Percentiles rank a stretch among this genome's conserved stretches.
Conservation (phyloP, 345 rosid species). For the Gynandropsis gynandra region DNA sequence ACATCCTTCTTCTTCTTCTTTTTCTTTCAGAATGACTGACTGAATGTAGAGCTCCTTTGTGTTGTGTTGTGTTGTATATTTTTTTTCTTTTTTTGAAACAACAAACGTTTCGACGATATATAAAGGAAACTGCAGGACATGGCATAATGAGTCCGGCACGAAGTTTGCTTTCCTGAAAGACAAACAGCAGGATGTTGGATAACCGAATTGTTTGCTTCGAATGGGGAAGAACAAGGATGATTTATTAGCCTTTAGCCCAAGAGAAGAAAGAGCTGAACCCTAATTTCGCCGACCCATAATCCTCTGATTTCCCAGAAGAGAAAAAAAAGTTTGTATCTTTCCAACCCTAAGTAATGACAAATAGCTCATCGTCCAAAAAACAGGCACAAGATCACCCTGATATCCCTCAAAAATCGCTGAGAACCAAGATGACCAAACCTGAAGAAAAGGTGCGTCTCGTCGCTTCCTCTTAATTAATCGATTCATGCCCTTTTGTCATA, state of each 20-base stretch:
- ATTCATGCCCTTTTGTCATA: background rate
- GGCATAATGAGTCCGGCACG: no score
- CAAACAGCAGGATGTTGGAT: no score
- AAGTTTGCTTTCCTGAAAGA: no score
- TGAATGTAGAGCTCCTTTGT: no score
- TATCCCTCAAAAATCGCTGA: slow-evolving; percentile 31
- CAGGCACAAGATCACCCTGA: slow-evolving; percentile 41
- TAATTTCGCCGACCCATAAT: slow-evolving; percentile 9
- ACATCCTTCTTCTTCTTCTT: slow-evolving; percentile 39
- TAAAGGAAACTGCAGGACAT: no score
- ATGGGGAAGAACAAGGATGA: no score
- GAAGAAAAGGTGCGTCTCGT: slow-evolving; percentile 34
- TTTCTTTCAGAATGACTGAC: slow-evolving; percentile 29
- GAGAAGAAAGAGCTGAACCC: slow-evolving; percentile 12
- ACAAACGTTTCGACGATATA: no score
- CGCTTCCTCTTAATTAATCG: background rate
- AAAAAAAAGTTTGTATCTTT: background rate
- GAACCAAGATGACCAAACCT: slow-evolving; percentile 45
- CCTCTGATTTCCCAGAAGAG: slow-evolving; percentile 15
- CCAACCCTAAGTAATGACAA: slow-evolving; percentile 22
- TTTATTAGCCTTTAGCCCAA: no score
- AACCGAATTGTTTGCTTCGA: no score
- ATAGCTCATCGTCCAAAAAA: slow-evolving; percentile 37
- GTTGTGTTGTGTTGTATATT: no score
- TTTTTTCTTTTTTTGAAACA: no score